These are phyloP conservation scores for Mimosa bimucronata DNA, from an alignment of 306 rosid genomes.

Conservation along the genomic window DNA sequence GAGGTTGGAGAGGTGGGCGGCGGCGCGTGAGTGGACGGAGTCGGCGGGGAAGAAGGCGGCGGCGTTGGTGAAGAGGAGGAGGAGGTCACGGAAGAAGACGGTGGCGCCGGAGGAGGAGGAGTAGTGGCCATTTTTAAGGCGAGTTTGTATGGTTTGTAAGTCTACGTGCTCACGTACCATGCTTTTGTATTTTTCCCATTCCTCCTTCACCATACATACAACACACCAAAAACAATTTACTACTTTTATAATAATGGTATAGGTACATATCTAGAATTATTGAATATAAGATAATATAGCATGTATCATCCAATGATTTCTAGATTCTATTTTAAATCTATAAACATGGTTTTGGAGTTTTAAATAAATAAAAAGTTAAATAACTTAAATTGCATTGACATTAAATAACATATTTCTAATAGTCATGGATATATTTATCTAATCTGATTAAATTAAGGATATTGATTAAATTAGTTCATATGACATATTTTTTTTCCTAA, in stretches of 20 bases:
- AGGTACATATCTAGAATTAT: background rate
- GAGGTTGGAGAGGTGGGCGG: constrained; percentile 50
- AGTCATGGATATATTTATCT: no score
- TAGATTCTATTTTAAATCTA: background rate
- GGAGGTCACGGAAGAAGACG: constrained; percentile 66
- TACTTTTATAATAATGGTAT: background rate
- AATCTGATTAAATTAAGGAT: no score
- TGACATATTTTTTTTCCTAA: no score
- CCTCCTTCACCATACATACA: constrained; percentile 40
- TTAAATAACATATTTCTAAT: background rate
- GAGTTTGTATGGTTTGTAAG: constrained; percentile 57
- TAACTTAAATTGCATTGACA: no score
- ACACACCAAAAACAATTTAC: background rate
- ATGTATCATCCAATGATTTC: background rate
- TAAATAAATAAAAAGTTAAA: background rate
- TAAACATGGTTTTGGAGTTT: no score
- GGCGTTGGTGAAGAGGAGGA: constrained; percentile 67
- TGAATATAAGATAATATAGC: background rate
- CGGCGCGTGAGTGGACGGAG: constrained; percentile 53
- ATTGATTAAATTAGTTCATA: no score
- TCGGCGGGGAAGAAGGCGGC: constrained; percentile 58
- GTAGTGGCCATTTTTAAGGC: constrained; percentile 59
- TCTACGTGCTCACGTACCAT: constrained; percentile 65
- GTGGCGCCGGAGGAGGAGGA: constrained; percentile 45
- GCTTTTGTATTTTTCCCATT: constrained; percentile 59